phyloP scores from a whole-genome alignment of 1,139 yeast species.

The Blastobotrys elegans region DNA sequence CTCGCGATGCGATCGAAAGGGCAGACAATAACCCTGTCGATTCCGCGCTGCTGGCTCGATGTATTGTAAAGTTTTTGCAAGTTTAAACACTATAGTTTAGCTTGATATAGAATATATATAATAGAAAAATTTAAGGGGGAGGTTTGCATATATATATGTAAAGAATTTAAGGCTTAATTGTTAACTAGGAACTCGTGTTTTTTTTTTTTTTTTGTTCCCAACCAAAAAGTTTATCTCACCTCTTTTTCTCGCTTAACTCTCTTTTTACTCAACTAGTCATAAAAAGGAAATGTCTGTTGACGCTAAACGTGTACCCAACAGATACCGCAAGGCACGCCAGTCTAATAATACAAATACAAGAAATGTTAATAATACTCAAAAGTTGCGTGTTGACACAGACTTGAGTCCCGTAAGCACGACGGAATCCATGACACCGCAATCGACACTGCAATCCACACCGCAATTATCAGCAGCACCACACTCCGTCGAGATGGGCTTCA shows the following conservation, averaged over 20 bases:
- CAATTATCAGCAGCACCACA: not conserved
- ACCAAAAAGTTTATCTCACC: not conserved
- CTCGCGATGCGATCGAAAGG: constrained; percentile 24
- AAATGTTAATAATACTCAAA: not conserved
- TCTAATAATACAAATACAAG: not conserved
- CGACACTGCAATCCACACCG: not conserved
- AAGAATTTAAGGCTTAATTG: no score
- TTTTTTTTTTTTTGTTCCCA: not conserved
- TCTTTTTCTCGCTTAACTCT: not conserved
- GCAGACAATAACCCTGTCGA: constrained; percentile 25
- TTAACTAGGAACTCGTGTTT: not conserved
- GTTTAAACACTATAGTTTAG: no score
- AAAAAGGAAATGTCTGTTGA: not conserved
- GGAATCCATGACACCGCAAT: not conserved
- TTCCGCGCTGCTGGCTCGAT: constrained; percentile 29
- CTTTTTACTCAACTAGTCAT: not conserved
- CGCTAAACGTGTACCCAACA: constrained; percentile 9
- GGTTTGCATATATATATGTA: no score
- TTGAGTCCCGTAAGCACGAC: not conserved
- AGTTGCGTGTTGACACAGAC: not conserved
- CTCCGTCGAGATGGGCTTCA: constrained; percentile 14
- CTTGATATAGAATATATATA: no score
- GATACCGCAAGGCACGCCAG: constrained; percentile 12
- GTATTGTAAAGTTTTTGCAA: constrained; percentile 32
- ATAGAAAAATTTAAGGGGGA: no score